Percentiles rank a stretch among this genome's conserved stretches.
phyloP scores from a whole-genome alignment of 176 grass and related monocot genomes.

The Cocos nucifera region DNA sequence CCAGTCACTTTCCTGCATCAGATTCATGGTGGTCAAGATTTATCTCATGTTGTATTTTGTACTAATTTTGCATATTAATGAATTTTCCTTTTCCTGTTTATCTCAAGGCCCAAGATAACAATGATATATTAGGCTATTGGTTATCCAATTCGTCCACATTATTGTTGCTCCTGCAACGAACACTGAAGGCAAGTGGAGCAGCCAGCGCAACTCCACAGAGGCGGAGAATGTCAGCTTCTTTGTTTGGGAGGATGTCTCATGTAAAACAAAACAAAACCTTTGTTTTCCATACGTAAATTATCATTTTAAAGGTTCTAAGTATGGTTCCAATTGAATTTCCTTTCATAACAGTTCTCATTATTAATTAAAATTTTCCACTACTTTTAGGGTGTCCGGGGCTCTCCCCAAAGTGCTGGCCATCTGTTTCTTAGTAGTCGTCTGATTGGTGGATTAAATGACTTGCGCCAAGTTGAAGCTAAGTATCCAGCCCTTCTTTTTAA shows the following conservation, averaged over 20 bases:
- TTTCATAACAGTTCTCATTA: neutral
- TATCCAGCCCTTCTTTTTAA: constrained; percentile 88
- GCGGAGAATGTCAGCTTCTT: constrained; percentile 41
- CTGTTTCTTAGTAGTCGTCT: constrained; percentile 42
- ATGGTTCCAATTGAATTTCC: too few relatives aligned
- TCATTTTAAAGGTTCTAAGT: too few relatives aligned
- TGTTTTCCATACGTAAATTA: too few relatives aligned
- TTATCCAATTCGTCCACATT: constrained; percentile 26
- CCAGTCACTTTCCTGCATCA: too few relatives aligned
- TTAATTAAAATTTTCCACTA: neutral
- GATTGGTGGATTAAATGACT: constrained; percentile 35
- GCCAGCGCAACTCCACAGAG: constrained; percentile 54
- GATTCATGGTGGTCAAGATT: too few relatives aligned
- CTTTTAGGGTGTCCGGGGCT: constrained; percentile 34
- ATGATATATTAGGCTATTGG: constrained; percentile 12
- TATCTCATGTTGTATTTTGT: too few relatives aligned
- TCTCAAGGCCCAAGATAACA: constrained; percentile 11
- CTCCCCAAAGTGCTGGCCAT: constrained; percentile 50
- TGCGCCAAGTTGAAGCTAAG: constrained; percentile 71
- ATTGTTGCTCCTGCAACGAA: constrained; percentile 22
- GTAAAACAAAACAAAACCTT: constrained; percentile 16
- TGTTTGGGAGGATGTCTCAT: constrained; percentile 52
- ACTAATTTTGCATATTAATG: constrained; percentile 1
- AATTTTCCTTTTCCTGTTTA: constrained; percentile 16
- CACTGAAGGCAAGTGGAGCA: constrained; percentile 35